Evolutionary conservation across 1,284 basidiomycete species (phyloP), one percentile per base, ranked within the genome.

Genomic region (Tetrapyrgos nigripes): DNA sequence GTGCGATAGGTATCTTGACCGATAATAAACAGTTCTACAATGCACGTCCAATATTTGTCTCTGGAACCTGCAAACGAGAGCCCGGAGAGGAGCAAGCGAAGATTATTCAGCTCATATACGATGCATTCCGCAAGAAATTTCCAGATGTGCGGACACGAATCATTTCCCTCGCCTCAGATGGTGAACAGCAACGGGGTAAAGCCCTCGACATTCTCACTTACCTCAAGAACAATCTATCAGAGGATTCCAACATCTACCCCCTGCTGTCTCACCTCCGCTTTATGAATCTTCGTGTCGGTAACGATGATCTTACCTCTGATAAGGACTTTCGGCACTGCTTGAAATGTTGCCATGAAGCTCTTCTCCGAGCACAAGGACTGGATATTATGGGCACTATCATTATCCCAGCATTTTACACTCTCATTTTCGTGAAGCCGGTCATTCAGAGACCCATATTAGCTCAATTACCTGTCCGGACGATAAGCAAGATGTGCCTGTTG

Each of bases 261-360:
- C 53, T 67, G 3, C 62, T 76, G 8, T 8, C 37, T 6, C 50
- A 55, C 3, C 61, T 77, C 0, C 37, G 4, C n/a, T 62, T 76
- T 33, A 52, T 77, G 33, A 65, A 78, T 58, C 58, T 70, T 0
- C 53, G 63, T 14, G 70, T 74, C n/a, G 74, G 76, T 6, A 63
- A 70, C 11, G 72, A 76, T 54, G 74, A 76, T 51, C 13, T 77
- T 0, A 76, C 73, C 0, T 43, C 52, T 1, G 70, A 77, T 56
- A 74, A 75, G 50, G 75, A 78, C 47, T 70, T 55, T 43, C 72
- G 74, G 31, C 76, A 78, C 56, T 47, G 74, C 8, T 58, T 74
- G 60, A 77, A 77, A 58, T 60, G 70, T 0, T 61, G 64, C 3
- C 66, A 69, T 0, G 74, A 76, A 55, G 63, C 68, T 1, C 53